These are phyloP conservation scores for Gaultheria prostrata DNA, from an alignment of 148 eudicot genomes.

Conservation along the genomic window DNA sequence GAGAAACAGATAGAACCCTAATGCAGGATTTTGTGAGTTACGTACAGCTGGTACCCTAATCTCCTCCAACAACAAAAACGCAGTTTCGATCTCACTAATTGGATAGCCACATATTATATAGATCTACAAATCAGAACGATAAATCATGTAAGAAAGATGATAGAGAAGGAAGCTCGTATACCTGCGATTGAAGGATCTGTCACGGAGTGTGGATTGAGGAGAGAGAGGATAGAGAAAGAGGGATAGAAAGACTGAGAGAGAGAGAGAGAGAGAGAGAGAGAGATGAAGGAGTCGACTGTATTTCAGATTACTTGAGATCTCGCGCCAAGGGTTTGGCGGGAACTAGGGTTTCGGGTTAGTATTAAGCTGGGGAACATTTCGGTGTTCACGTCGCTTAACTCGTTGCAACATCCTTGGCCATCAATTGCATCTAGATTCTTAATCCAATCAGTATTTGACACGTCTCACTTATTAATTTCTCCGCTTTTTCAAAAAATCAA, in stretches of 20 bases:
- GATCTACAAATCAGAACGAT: not conserved
- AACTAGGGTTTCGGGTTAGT: conserved; percentile 3
- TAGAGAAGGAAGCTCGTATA: conserved; percentile 4
- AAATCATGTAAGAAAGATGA: no score
- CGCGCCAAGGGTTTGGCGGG: conserved; percentile 21
- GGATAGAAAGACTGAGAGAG: not conserved
- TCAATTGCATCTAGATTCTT: no score
- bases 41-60: not conserved
- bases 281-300: not conserved
- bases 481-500: no score
- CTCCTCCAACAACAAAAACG: not conserved
- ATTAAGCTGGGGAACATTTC: not conserved
- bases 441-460: no score
- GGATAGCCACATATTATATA: not conserved
- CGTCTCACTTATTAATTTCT: no score
- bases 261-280: not conserved
- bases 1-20: not conserved
- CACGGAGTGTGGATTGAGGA: not conserved
- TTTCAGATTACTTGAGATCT: not conserved
- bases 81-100: not conserved
- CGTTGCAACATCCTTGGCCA: no score
- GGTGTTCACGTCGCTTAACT: not conserved
- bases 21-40: not conserved
- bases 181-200: not conserved
- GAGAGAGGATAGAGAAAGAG: no score